Evolutionary conservation across 2,329 filamentous ascomycete genomes (phyloP), one percentile per base, ranked within the genome.

Genomic region (Aspergillus unguis): DNA sequence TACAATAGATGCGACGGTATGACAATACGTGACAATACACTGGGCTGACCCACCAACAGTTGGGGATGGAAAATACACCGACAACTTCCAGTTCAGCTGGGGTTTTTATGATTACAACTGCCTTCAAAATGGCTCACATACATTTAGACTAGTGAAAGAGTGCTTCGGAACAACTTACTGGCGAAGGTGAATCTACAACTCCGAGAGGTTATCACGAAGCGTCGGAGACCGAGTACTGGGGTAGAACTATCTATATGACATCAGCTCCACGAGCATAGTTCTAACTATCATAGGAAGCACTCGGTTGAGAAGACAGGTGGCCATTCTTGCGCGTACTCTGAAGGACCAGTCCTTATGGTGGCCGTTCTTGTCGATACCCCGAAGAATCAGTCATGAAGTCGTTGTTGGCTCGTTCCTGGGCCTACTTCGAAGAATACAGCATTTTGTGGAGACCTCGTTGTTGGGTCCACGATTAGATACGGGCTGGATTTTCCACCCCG

Each of bases 371-470:
- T 32, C 28, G 6, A 28, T 50, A 50, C 48, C 27, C 28, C 45
- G 48, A 44, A 50, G 48, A 50, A 44, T 45, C 35, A 32, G 29
- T 50, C 48, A 44, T 44, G 51, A 49, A 49, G 44, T 25, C 28
- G 45, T 44, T 28, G 41, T 32, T 44, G 41, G 25, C 41, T 44
- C 51, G 51, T 44, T 50, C 51, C 43, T 46, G 46, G 42, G 29
- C 51, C 35, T 53, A 53, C 51, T 33, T 46, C 46, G 51, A 49
- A 53, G 46, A 53, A 50, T 53, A 42, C 42, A 53, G 48, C 51
- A 53, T 53, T 37, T 42, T 35, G 48, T 49, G 47, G 47, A 36
- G n/a, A 49, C 38, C 31, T 32, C 46, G 32, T 33, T 43, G 44
- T 38, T 41, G 40, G 38, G 32, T 29, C 47, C 31, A 37, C 47